Base-by-base conservation (phyloP, 75 land plant genomes). In the Ceratopteris richardii region DNA sequence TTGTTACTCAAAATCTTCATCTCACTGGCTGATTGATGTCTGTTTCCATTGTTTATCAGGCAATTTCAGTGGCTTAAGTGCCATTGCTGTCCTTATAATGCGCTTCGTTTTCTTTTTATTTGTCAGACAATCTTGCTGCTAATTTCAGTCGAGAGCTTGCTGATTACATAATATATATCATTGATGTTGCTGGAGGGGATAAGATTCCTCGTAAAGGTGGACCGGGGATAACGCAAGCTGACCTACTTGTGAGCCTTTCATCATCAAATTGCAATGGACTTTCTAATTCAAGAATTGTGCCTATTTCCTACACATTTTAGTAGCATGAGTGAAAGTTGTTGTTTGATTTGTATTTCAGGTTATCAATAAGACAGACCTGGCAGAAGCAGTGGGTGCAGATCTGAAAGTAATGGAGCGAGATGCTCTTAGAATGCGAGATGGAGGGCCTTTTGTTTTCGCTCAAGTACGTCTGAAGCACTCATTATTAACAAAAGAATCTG, bases 221-320 rank as follows among this genome's bases (percentile, higher is more conserved):
- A 25, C 98, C 96, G 33, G 96, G 98, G 50, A 94, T 94, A n/a
- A 94, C 98, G 0, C 98, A 90, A 69, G 98, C 98, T 61, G 91
- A 94, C 74, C 91, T 94, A 31, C 83, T 94, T 44, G 98, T 94
- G 74, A 58, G 83, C 20, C 37, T 33, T 4, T 9, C 3, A 43
- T n/a, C n/a, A n/a, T n/a, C n/a, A n/a, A n/a, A n/a, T n/a, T 22
- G 52, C 18, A 43, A 44, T 57, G 11, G 6, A 13, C 52, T 57
- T 30, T 57, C 51, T 17, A 16, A 20, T 7, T 6, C 40, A 57
- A 43, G 18, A 57, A 3, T 20, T 57, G n/a, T n/a, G n/a, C n/a
- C n/a, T n/a, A n/a, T n/a, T n/a, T n/a, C n/a, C n/a, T n/a, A n/a
- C n/a, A n/a, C n/a, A n/a, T n/a, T n/a, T n/a, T n/a, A n/a, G n/a